phyloP scores from a whole-genome alignment of 176 grass and related monocot species.

The Zea mays region Zm-B73-REFERENCE-NAM-5.0 NC_050102.1:161811501-161812000 shows the following conservation, averaged over 20 bases:
- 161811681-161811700: neutral
- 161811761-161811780: neutral
- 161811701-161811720: conserved; percentile 42
- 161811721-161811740: conserved; percentile 55
- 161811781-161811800: neutral
- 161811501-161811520: conserved; percentile 44
- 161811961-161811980: conserved; percentile 26
- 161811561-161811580: neutral
- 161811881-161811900: conserved; percentile 31
- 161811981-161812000: conserved; percentile 47
- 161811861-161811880: neutral
- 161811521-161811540: neutral
- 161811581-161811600: neutral
- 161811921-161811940: neutral
- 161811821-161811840: neutral
- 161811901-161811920: conserved; percentile 5
- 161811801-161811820: neutral
- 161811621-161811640: neutral
- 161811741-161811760: conserved; percentile 37
- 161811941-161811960: conserved; percentile 7
- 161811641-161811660: neutral
- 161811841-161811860: neutral
- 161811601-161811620: conserved; percentile 22
- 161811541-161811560: neutral
- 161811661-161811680: neutral